Evolutionary conservation across 1,284 basidiomycete genomes (phyloP).

Genomic region (Fomitopsis pinicola): DNA sequence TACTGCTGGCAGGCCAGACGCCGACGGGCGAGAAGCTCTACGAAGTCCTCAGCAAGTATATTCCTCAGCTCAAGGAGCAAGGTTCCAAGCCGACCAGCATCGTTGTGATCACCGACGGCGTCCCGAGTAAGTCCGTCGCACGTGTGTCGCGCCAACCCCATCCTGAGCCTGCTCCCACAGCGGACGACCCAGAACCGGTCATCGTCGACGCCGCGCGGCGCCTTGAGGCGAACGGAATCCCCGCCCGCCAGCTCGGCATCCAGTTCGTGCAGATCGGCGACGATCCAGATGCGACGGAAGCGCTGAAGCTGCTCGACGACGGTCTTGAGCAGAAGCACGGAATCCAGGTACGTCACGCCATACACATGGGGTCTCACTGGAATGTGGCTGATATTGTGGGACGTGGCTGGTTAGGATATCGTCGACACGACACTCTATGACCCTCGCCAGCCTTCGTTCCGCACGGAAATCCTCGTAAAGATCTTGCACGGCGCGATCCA

Average conservation of each 20-base stretch:
- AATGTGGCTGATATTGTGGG: neutral
- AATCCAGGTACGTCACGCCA: neutral
- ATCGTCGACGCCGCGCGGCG: constrained; percentile 45
- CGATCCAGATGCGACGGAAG: constrained; percentile 35
- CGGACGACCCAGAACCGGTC: constrained; percentile 41
- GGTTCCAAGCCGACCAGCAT: constrained; percentile 39
- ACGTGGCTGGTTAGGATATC: neutral
- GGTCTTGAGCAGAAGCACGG: constrained; percentile 18
- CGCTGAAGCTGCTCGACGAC: constrained; percentile 34
- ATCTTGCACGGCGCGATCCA: neutral
- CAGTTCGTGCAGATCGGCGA: constrained; percentile 56
- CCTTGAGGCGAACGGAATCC: constrained; percentile 31
- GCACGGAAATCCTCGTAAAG: neutral
- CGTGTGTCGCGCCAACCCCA: neutral
- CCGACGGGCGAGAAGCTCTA: constrained; percentile 40
- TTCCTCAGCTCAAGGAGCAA: constrained; percentile 32
- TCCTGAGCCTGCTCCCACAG: constrained; percentile 21
- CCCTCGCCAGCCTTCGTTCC: neutral
- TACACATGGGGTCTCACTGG: neutral
- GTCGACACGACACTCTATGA: neutral
- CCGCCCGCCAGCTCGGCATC: constrained; percentile 37
- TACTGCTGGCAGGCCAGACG: constrained; percentile 21
- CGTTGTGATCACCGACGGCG: constrained; percentile 47
- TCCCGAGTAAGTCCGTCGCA: constrained; percentile 33
- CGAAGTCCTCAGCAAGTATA: constrained; percentile 35